Base-by-base conservation (phyloP, 768 basidiomycete genomes). In the Amanita subjunquillea region DNA sequence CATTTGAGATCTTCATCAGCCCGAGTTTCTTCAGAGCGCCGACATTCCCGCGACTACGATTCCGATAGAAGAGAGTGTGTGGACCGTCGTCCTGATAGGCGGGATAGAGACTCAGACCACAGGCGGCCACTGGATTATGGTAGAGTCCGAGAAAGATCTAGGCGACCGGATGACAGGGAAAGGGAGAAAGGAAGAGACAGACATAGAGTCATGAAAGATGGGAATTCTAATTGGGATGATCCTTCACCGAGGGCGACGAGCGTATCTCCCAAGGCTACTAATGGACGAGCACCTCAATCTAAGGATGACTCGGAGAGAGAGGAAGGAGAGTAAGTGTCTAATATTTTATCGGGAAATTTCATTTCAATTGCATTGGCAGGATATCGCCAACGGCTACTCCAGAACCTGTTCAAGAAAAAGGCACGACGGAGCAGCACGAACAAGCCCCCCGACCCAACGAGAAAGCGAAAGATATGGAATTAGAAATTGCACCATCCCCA, bases 321-420 rank as follows among this genome's bases (percentile, higher is more conserved):
- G 71, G 92, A 94, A 76, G 91, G 88, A 75, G 92, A 95, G 91
- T 94, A 69, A 87, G 92, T 92, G 60, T 20, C 3, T 27, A 8
- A 29, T 17, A 6, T 8, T 27, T 23, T n/a, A 4, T 17, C 6
- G 27, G 8, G 25, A 50, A 17, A 39, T 15, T 44, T 34, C 42
- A 47, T 57, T 17, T 53, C 13, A 49, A 53, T 53, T 57, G 46
- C 30, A 49, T 43, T 48, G 37, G 23, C 55, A 89, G 87, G 64
- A 85, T 87, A 58, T 89, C 86, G 6, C 85, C 85, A 29, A 53
- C 51, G 15, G 37, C 22, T 37, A 53, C 27, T 20, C 51, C 43
- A 72, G 71, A 38, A 65, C 63, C 22, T 36, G n/a, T 15, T 10
- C 38, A 12, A 27, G 38, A 38, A 20, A 32, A 46, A 20, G 2